A percentile compares a stretch with the other conserved stretches of the same genome.
Evolutionary conservation across 2,329 filamentous ascomycete species (phyloP).

Genomic region (Allantophomopsis lycopodina): DNA sequence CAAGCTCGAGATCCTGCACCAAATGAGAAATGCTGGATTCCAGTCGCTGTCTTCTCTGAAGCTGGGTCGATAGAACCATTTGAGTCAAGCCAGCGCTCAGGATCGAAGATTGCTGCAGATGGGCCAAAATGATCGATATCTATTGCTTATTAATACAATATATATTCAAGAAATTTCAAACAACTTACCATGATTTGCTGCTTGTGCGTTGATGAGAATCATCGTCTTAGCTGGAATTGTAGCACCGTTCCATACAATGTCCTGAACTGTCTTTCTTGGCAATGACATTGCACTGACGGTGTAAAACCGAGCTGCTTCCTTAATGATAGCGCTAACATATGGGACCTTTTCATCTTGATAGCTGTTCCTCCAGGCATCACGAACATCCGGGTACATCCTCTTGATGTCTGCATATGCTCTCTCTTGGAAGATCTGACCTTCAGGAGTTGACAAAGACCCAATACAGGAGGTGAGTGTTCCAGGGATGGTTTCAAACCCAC

Average conservation of each 20-base stretch:
- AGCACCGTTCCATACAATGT: constrained; percentile 35
- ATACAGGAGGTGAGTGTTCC: constrained; percentile 36
- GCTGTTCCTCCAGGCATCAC: constrained; percentile 29
- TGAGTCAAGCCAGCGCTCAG: constrained; percentile 30
- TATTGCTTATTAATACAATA: constrained; percentile 8
- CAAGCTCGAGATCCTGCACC: constrained; percentile 36
- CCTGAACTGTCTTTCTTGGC: constrained; percentile 32
- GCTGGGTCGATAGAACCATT: constrained; percentile 16
- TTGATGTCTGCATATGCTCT: constrained; percentile 36
- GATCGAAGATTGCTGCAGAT: constrained; percentile 29
- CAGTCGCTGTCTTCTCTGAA: constrained; percentile 15
- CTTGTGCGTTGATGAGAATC: constrained; percentile 39
- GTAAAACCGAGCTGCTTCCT: constrained; percentile 37
- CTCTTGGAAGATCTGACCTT: constrained; percentile 36
- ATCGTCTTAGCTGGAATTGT: constrained; percentile 36
- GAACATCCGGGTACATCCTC: constrained; percentile 27
- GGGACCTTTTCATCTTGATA: constrained; percentile 32
- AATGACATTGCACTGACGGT: constrained; percentile 38
- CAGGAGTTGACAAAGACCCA: constrained; percentile 30
- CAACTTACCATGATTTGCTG: constrained; percentile 33
- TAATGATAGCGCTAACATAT: constrained; percentile 32
- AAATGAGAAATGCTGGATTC: constrained; percentile 31
- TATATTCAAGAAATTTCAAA: not conserved
- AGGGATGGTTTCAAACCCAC: constrained; percentile 39
- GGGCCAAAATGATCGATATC: constrained; percentile 33